Evolutionary conservation across 2,329 filamentous ascomycete species (phyloP).

Genomic region (Microcyclospora pomicola): DNA sequence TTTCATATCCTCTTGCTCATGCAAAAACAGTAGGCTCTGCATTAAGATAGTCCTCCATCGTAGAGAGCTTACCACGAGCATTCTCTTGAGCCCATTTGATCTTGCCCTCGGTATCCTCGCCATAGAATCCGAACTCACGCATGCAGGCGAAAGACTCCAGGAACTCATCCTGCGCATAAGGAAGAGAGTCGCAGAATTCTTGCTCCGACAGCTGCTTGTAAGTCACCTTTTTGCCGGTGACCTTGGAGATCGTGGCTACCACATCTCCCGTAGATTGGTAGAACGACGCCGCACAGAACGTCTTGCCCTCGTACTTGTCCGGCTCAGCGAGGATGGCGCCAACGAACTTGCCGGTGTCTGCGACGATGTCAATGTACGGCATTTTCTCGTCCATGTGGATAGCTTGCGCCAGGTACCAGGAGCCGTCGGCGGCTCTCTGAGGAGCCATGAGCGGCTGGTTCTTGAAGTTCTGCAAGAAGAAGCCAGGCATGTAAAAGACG

Average conservation of each 20-base stretch:
- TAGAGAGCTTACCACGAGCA: conserved; percentile 20
- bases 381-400: neutral
- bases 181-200: conserved; percentile 2
- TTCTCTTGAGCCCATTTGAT: conserved; percentile 20
- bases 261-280: conserved; percentile 9
- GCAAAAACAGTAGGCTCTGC: conserved; percentile 11
- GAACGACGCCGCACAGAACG: conserved; percentile 6
- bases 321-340: conserved; percentile 9
- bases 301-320: conserved; percentile 9
- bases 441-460: neutral
- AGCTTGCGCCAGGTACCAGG: neutral
- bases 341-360: conserved; percentile 14
- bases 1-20: neutral
- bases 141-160: conserved; percentile 10
- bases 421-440: neutral
- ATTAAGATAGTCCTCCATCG: conserved; percentile 26
- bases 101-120: conserved; percentile 18
- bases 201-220: conserved; percentile 8
- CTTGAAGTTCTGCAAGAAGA: conserved; percentile 12
- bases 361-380: conserved; percentile 7
- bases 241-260: conserved; percentile 5
- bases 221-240: conserved; percentile 6
- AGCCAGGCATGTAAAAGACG: conserved; percentile 9
- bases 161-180: conserved; percentile 3
- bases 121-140: conserved; percentile 26